Evolutionary conservation across 2,329 filamentous ascomycete genomes (phyloP), one percentile per base, ranked within the genome.

Genomic region (Colletotrichum gloeosporioides): DNA sequence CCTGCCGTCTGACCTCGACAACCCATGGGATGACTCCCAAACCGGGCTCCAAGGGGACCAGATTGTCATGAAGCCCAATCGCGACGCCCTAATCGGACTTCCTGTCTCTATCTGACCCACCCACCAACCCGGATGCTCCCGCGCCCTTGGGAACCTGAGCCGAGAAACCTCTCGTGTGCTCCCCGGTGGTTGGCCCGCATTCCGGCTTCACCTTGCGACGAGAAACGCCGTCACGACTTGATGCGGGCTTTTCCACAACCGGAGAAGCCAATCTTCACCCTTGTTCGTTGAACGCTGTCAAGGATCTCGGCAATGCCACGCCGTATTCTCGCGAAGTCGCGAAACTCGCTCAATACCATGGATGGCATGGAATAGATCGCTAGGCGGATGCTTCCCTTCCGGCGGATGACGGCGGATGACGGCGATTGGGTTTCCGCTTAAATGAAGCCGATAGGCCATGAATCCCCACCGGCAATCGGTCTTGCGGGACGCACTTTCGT

Each of bases 81-180:
- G 39, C 36, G 31, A 53, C 32, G 68, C 18, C 68, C 44, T 49
- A 67, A 10, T 27, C 31, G 32, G 44, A 34, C 71, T 25, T 74
- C 9, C 29, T 59, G 29, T 62, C 36, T 62, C 9, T 73, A 44
- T 18, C 27, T 10, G 32, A 59, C 64, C 71, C 64, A 69, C 64
- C 29, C 44, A 57, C 29, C 64, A 69, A 55, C 64, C 73, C 73
- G 73, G 73, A 68, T 44, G 57, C 69, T 73, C 70, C 73, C 73
- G 73, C 18, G 27, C 63, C 29, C 25, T 68, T 57, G 49, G 39
- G 53, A 25, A 44, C 31, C 22, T 75, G 39, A 16, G 31, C 69
- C 73, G 62, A 75, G 55, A 62, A 31, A 25, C 69, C 72, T 75
- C 67, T 34, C 22, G 15, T 49, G 16, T 55, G 31, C 39, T 39